These are phyloP conservation scores for Russula virescens DNA, from an alignment of 768 basidiomycete species.

Conservation along the genomic window DNA sequence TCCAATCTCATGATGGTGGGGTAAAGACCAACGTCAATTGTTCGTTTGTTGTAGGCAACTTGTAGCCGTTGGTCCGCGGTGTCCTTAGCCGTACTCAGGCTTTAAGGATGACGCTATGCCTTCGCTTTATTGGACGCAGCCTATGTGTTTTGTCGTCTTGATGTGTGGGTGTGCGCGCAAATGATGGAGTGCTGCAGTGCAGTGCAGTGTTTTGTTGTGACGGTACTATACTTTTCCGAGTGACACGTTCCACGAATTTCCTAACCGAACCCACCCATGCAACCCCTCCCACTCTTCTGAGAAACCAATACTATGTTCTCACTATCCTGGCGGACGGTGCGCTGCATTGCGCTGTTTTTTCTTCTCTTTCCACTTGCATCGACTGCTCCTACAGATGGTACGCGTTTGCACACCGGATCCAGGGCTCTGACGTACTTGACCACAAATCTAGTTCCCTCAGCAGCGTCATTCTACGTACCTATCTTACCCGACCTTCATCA, in stretches of 20 bases:
- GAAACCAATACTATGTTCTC: neutral
- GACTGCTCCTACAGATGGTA: conserved; percentile 24
- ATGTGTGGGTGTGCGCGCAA: no score
- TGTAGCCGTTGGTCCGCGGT: neutral
- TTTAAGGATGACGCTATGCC: no score
- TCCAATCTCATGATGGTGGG: conserved; percentile 10
- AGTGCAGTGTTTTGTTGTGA: no score
- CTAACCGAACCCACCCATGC: no score
- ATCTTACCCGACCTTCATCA: conserved; percentile 71
- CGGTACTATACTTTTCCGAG: no score
- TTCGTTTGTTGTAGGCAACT: neutral
- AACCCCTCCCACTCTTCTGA: neutral
- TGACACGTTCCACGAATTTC: neutral
- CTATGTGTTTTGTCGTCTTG: no score
- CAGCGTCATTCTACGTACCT: conserved; percentile 79
- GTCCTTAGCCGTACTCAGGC: neutral
- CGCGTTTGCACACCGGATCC: neutral
- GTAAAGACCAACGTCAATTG: neutral
- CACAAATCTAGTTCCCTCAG: conserved; percentile 55
- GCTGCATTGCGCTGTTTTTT: neutral
- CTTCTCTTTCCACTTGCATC: neutral
- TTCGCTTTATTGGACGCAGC: no score
- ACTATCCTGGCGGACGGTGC: neutral
- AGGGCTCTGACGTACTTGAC: neutral
- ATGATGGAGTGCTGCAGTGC: neutral